Base-by-base conservation (phyloP, 1,284 basidiomycete species). In the Malassezia vespertilionis region DNA sequence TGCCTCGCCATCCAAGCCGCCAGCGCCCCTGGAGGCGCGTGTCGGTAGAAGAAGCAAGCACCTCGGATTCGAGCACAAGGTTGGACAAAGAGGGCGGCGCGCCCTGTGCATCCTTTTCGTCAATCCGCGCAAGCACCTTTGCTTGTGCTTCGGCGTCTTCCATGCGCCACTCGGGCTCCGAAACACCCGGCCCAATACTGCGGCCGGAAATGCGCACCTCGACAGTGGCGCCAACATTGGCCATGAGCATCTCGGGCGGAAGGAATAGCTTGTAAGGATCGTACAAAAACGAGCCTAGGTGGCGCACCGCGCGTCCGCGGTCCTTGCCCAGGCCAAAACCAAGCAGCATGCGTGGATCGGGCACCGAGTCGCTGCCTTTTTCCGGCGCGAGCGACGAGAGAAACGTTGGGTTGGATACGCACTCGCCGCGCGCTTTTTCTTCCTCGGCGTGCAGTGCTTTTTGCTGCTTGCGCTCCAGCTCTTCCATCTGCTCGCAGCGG, bases 181-280 rank as follows among this genome's bases (percentile, higher is more conserved):
- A 31, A 21, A 51, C 41, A 7, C 48, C 48, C 0, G 28, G 31
- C 4, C 48, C 48, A 14, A 45, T 40, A 11, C 31, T 41, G 20
- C 53, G 56, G 22, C 67, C 67, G 0, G 55, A 43, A 33, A 70
- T 67, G 36, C 67, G 63, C 14, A 70, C 62, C 33, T 70, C 67
- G 17, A 70, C 26, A 0, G 66, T 69, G 2, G 64, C 60, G 12
- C 65, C 67, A 12, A 70, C 56, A 36, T 70, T 66, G 33, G 50
- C 46, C 6, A 58, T 56, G 24, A 70, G 52, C 28, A 70, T 44
- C 39, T 69, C 65, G 31, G 59, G 60, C 3, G 67, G 64, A 21
- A 70, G 51, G 7, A 64, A 60, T 24, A 54, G 49, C 26, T 60
- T 50, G 12, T 46, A 58, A 11, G 61, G 48, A 28, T 68, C 62